These are phyloP conservation scores for Trypanosoma brucei DNA, from an alignment of 208 protist species.

Conservation along the genomic window DNA sequence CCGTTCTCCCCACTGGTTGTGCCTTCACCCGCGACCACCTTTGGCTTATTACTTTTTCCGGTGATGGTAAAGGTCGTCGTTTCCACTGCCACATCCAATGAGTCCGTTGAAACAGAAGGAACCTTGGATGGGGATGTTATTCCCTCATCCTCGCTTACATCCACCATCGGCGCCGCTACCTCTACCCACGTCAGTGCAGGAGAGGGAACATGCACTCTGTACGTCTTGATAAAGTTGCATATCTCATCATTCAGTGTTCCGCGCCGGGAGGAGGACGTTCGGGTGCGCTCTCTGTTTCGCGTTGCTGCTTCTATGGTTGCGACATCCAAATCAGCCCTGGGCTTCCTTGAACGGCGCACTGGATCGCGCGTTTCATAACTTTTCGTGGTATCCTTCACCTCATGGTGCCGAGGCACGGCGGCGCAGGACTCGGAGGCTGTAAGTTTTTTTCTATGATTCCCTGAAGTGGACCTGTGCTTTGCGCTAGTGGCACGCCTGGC, in stretches of 20 bases:
- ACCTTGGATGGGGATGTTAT: not conserved
- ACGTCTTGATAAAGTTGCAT: not conserved
- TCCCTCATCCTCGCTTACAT: not conserved
- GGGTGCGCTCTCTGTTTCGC: not conserved
- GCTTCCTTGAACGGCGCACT: no score
- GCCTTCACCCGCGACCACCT: not conserved
- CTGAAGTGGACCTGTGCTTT: no score
- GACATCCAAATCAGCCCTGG: no score
- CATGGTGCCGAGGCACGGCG: no score
- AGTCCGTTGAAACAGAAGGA: not conserved
- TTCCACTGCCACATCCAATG: not conserved
- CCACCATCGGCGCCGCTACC: not conserved
- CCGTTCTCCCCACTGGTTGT: not conserved
- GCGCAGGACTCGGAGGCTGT: no score
- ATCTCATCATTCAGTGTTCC: not conserved
- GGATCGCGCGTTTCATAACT: no score
- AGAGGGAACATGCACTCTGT: not conserved
- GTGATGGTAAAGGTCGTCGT: not conserved
- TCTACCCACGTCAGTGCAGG: not conserved
- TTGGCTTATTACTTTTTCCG: not conserved
- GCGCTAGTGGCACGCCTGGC: no score
- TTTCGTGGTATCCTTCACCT: no score
- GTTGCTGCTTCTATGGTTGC: not conserved
- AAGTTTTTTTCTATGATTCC: no score
- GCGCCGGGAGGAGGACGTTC: not conserved